Conservation (phyloP, 2,329 filamentous ascomycete species). For the Xylariaceae sp. region DNA sequence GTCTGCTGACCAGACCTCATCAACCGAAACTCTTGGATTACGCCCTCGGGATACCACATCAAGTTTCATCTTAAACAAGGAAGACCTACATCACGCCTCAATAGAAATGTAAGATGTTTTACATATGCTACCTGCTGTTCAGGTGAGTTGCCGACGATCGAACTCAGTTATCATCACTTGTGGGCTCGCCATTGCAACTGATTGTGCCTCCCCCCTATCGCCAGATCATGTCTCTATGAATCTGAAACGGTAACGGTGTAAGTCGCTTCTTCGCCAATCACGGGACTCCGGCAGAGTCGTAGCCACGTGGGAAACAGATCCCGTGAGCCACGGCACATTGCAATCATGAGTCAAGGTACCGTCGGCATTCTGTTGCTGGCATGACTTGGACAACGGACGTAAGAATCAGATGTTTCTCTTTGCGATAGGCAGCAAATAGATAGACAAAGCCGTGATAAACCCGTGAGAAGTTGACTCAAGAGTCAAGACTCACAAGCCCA, state of each 20-base stretch:
- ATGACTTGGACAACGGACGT: slow-evolving; percentile 4
- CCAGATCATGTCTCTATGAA: neutral
- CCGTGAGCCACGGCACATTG: neutral
- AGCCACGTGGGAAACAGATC: neutral
- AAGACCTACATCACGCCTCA: too few relatives aligned
- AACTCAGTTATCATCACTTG: neutral
- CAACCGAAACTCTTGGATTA: too few relatives aligned
- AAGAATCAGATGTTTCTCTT: neutral
- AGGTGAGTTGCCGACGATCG: neutral
- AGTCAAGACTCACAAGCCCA: neutral
- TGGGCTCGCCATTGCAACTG: neutral
- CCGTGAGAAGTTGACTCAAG: neutral
- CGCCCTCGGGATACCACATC: too few relatives aligned
- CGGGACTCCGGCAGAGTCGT: neutral
- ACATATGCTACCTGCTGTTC: neutral
- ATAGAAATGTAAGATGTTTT: too few relatives aligned
- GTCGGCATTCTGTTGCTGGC: neutral
- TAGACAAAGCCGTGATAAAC: neutral
- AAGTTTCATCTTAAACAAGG: too few relatives aligned
- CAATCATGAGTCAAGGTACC: neutral
- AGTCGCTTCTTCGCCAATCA: neutral
- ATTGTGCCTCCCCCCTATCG: neutral
- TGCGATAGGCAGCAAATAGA: neutral
- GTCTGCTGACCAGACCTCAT: too few relatives aligned
- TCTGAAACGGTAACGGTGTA: neutral